Evolutionary conservation across 345 rosid genomes (phyloP).

Genomic region (Gossypium australe): DNA sequence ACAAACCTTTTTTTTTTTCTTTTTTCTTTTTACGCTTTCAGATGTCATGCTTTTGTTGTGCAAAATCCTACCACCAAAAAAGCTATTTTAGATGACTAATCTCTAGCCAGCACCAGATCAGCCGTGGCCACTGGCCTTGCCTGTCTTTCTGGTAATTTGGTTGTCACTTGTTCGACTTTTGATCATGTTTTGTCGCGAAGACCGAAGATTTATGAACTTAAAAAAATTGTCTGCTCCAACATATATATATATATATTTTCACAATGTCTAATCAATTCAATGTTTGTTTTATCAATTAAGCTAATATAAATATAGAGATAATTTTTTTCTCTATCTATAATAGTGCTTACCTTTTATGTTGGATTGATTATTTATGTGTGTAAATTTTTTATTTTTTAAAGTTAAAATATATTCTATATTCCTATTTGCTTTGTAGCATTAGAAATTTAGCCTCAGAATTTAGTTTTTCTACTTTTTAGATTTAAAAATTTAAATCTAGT

Average conservation of each 20-base stretch:
- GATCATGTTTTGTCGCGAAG: background rate
- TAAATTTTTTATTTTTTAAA: too few relatives aligned
- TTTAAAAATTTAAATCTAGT: too few relatives aligned
- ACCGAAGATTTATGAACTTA: background rate
- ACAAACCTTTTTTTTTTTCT: conserved; percentile 11
- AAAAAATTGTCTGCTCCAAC: background rate
- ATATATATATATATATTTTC: too few relatives aligned
- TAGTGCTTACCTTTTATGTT: too few relatives aligned
- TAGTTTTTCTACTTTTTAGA: too few relatives aligned
- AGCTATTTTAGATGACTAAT: background rate
- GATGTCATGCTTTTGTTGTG: conserved; percentile 52
- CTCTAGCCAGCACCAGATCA: background rate
- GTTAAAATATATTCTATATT: too few relatives aligned
- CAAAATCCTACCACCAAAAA: conserved; percentile 28
- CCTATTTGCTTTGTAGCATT: too few relatives aligned
- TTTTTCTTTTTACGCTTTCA: background rate
- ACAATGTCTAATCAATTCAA: too few relatives aligned
- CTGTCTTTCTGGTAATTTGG: background rate
- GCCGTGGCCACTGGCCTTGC: background rate
- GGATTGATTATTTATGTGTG: too few relatives aligned
- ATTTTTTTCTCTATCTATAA: too few relatives aligned
- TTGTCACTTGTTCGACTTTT: background rate
- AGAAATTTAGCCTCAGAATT: fast-evolving
- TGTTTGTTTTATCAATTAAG: too few relatives aligned
- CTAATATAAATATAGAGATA: background rate